phyloP scores from a whole-genome alignment of 108 stramenopile genomes.

The Nannochloropsis gaditana region DNA sequence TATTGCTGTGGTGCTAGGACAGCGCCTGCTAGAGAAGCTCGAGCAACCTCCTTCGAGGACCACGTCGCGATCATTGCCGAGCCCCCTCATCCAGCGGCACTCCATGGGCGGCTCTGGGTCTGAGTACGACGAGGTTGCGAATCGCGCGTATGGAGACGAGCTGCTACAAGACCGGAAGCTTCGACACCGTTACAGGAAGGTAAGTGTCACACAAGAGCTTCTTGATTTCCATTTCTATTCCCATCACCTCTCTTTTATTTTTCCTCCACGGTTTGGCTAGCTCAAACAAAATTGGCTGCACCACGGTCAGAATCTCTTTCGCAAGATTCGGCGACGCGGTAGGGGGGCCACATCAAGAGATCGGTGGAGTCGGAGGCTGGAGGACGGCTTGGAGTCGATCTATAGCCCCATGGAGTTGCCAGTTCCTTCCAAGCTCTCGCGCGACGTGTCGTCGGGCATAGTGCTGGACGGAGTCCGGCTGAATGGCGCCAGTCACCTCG shows the following conservation, averaged over 20 bases:
- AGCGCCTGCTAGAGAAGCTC: slow-evolving; percentile 7
- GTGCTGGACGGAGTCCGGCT: background rate
- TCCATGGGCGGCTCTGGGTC: background rate
- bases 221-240: background rate
- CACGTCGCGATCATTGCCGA: background rate
- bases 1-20: background rate
- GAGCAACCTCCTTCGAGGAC: background rate
- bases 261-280: background rate
- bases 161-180: background rate
- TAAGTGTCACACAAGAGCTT: background rate
- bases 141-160: background rate
- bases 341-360: background rate
- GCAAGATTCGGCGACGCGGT: background rate
- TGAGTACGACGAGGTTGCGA: background rate
- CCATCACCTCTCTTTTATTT: background rate
- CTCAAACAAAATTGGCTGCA: slow-evolving; percentile 20
- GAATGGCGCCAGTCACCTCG: background rate
- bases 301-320: background rate
- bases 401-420: slow-evolving; percentile 12
- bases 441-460: background rate
- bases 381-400: slow-evolving; percentile 12
- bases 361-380: background rate
- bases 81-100: background rate
- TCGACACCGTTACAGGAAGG: slow-evolving; percentile 9
- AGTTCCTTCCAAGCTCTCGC: background rate